These are phyloP conservation scores for Lyophyllum decastes DNA, from an alignment of 768 basidiomycete genomes.

Conservation along the genomic window DNA sequence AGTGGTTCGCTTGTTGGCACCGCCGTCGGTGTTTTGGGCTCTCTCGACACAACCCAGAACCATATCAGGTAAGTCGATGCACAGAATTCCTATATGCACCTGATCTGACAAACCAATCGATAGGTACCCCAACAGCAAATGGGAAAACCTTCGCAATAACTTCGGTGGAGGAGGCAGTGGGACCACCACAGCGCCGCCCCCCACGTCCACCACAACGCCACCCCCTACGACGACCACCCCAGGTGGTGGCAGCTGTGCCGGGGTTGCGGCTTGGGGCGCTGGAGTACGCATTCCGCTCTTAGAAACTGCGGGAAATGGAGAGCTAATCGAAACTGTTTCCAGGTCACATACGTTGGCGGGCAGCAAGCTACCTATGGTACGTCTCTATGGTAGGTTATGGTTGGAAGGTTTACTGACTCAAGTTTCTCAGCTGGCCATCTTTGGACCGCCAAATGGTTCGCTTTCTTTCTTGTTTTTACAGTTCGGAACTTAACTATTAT, in stretches of 20 bases:
- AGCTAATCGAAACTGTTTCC: not conserved
- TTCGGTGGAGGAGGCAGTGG: constrained; percentile 38
- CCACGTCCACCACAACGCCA: constrained; percentile 23
- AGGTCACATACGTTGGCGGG: constrained; percentile 50
- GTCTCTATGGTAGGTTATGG: constrained; percentile 10
- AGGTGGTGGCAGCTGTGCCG: constrained; percentile 36
- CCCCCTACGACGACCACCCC: constrained; percentile 18
- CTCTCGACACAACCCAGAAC: constrained; percentile 63
- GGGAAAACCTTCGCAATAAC: constrained; percentile 68
- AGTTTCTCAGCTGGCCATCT: constrained; percentile 42
- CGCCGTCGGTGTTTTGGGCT: constrained; percentile 46
- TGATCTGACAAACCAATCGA: not conserved
- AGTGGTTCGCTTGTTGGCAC: constrained; percentile 58
- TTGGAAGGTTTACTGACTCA: not conserved
- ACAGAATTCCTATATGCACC: not conserved
- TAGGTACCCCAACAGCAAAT: constrained; percentile 69
- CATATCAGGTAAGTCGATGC: constrained; percentile 53
- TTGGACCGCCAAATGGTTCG: constrained; percentile 59
- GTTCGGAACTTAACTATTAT: not conserved
- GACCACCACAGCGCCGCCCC: constrained; percentile 22
- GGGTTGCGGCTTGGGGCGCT: constrained; percentile 51
- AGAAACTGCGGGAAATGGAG: not conserved
- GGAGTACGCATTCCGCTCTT: constrained; percentile 25
- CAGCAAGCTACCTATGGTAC: constrained; percentile 45
- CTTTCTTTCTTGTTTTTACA: not conserved